Conservation (phyloP, 2,329 filamentous ascomycete genomes). For the Blumeriella jaapii region DNA sequence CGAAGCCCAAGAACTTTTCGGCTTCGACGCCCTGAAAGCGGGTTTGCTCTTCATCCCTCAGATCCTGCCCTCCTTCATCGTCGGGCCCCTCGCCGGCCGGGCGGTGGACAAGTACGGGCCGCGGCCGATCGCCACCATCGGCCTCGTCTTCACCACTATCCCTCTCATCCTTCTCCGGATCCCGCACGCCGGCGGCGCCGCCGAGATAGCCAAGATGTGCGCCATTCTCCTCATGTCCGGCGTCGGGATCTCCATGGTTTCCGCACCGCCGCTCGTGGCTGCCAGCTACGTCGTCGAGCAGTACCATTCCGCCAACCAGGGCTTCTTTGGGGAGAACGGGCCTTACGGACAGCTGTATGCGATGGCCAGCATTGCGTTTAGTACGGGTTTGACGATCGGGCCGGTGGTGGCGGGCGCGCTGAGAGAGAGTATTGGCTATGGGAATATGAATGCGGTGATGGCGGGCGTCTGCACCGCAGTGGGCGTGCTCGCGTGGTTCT, state of each 20-base stretch:
- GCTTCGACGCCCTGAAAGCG: conserved; percentile 28
- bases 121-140: conserved; percentile 26
- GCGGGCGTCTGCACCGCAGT: conserved; percentile 17
- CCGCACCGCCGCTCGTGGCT: conserved; percentile 44
- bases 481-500: conserved; percentile 15
- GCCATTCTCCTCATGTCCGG: conserved; percentile 36
- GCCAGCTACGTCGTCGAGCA: conserved; percentile 41
- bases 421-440: conserved; percentile 41
- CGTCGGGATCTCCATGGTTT: conserved; percentile 40
- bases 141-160: conserved; percentile 18
- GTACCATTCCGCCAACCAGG: conserved; percentile 42
- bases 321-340: conserved; percentile 41
- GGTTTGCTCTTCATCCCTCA: conserved; percentile 31
- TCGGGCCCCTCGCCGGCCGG: conserved; percentile 28
- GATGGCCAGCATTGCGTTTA: conserved; percentile 52
- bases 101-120: conserved; percentile 30
- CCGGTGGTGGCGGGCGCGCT: conserved; percentile 43
- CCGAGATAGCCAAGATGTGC: conserved; percentile 35
- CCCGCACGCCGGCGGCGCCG: conserved; percentile 29
- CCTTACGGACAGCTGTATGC: conserved; percentile 57
- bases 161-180: conserved; percentile 31
- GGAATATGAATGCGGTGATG: conserved; percentile 36
- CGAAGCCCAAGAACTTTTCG: conserved; percentile 29
- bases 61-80: conserved; percentile 28
- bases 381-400: conserved; percentile 45